A percentile compares a stretch with the other conserved stretches of the same genome.
These are phyloP conservation scores for Diaporthe capsici DNA, from an alignment of 2,329 filamentous ascomycete species.

Conservation along the genomic window DNA sequence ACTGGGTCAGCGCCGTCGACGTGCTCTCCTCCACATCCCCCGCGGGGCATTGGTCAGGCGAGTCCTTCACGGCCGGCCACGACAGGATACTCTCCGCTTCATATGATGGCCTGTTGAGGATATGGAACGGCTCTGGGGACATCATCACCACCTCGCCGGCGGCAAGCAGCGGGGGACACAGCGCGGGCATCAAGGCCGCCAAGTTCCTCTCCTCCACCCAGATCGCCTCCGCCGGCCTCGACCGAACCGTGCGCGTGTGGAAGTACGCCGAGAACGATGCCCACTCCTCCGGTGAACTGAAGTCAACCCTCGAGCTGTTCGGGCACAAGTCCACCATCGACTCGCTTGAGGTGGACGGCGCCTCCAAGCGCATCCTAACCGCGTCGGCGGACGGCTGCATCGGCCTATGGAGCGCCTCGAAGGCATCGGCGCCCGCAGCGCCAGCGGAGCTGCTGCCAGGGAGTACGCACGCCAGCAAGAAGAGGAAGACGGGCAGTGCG, in stretches of 20 bases:
- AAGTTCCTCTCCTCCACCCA: constrained; percentile 85
- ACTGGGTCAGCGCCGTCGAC: constrained; percentile 94
- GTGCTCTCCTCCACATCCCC: constrained; percentile 78
- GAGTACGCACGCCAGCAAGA: constrained; percentile 76
- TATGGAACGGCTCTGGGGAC: constrained; percentile 93
- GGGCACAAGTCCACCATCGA: constrained; percentile 71
- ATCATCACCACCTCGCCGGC: constrained; percentile 82
- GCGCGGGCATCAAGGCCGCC: constrained; percentile 82
- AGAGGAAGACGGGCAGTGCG: constrained; percentile 75
- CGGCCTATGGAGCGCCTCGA: constrained; percentile 90
- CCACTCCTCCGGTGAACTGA: constrained; percentile 73
- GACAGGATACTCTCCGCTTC: constrained; percentile 90
- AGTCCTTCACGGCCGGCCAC: constrained; percentile 66
- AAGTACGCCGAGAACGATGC: constrained; percentile 81
- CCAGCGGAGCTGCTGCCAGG: constrained; percentile 78
- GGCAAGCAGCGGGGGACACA: constrained; percentile 78
- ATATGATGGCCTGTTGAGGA: constrained; percentile 88
- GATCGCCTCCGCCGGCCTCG: constrained; percentile 86
- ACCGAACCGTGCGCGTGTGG: constrained; percentile 91
- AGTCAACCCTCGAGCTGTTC: constrained; percentile 77
- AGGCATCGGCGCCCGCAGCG: constrained; percentile 81
- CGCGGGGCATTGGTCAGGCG: constrained; percentile 70
- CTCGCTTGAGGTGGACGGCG: constrained; percentile 77
- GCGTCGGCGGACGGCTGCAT: constrained; percentile 87
- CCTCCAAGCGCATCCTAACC: constrained; percentile 84